Conservation (phyloP, 768 basidiomycete genomes). For the Leucocoprinus sp. region DNA sequence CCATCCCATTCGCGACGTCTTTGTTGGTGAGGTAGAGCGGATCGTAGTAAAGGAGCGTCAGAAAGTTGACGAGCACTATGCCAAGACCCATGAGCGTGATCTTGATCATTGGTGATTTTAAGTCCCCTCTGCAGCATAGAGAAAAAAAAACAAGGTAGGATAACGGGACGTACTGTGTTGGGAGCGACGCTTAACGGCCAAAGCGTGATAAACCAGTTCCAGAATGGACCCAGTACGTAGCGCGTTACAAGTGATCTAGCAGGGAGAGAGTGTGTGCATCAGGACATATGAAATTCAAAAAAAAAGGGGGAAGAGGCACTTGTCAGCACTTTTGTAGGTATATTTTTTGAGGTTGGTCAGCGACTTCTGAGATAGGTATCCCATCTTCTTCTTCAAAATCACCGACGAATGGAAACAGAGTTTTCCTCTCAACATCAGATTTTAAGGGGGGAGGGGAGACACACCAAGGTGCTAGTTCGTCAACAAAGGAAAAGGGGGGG, state of each 20-base stretch:
- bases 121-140: neutral
- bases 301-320: slow-evolving; percentile 33
- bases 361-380: slow-evolving; percentile 6
- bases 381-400: neutral
- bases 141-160: too few relatives aligned
- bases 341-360: slow-evolving; percentile 72
- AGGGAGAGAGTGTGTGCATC: neutral
- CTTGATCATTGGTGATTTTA: slow-evolving; percentile 28
- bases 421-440: neutral
- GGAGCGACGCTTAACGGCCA: slow-evolving; percentile 84
- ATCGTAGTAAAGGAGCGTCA: slow-evolving; percentile 78
- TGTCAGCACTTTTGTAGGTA: slow-evolving; percentile 74
- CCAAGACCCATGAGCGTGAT: slow-evolving; percentile 82
- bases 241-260: slow-evolving; percentile 66
- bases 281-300: slow-evolving; percentile 7
- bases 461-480: neutral
- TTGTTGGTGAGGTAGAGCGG: slow-evolving; percentile 65
- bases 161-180: slow-evolving; percentile 59
- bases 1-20: slow-evolving; percentile 33
- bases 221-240: slow-evolving; percentile 76
- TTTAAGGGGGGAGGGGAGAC: neutral
- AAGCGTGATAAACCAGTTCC: slow-evolving; percentile 86
- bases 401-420: neutral
- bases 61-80: slow-evolving; percentile 79
- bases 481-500: neutral